Evolutionary conservation across 768 basidiomycete genomes (phyloP).

Genomic region (Paxillus rubicundulus): DNA sequence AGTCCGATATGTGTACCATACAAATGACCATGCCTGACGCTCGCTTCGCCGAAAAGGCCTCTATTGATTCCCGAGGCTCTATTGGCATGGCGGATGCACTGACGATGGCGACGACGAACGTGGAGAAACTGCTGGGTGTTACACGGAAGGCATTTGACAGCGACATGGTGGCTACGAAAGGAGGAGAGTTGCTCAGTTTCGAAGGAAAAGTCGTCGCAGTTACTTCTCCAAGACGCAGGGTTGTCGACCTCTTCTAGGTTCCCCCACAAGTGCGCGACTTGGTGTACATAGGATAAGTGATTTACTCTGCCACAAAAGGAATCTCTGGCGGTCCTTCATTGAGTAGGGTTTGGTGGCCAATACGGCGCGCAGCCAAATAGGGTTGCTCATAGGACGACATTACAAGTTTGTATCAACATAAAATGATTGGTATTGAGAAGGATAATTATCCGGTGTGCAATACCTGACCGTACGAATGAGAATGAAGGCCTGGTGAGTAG

Average conservation of each 20-base stretch:
- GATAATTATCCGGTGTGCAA: too few relatives aligned
- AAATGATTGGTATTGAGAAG: too few relatives aligned
- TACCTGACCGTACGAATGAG: too few relatives aligned
- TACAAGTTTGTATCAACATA: too few relatives aligned
- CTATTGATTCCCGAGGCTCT: constrained; percentile 37
- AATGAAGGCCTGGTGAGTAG: too few relatives aligned
- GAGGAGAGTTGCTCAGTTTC: constrained; percentile 41
- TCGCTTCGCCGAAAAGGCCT: constrained; percentile 23
- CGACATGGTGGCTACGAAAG: constrained; percentile 42
- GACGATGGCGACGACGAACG: constrained; percentile 39
- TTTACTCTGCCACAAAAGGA: too few relatives aligned
- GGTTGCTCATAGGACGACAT: too few relatives aligned
- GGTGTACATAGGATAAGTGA: too few relatives aligned
- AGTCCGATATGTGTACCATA: constrained; percentile 43
- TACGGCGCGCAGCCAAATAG: too few relatives aligned
- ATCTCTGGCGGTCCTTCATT: too few relatives aligned
- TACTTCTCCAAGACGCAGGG: constrained; percentile 33
- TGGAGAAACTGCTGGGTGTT: constrained; percentile 44
- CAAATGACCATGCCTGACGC: neutral
- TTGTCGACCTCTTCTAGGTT: constrained; percentile 35
- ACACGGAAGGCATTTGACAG: constrained; percentile 10
- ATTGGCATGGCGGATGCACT: constrained; percentile 40
- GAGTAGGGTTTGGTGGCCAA: too few relatives aligned
- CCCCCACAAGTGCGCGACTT: too few relatives aligned
- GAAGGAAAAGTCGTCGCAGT: constrained; percentile 45